Evolutionary conservation across 2,329 filamentous ascomycete species (phyloP), one percentile per base, ranked within the genome.

Genomic region (Penicillium sp.): DNA sequence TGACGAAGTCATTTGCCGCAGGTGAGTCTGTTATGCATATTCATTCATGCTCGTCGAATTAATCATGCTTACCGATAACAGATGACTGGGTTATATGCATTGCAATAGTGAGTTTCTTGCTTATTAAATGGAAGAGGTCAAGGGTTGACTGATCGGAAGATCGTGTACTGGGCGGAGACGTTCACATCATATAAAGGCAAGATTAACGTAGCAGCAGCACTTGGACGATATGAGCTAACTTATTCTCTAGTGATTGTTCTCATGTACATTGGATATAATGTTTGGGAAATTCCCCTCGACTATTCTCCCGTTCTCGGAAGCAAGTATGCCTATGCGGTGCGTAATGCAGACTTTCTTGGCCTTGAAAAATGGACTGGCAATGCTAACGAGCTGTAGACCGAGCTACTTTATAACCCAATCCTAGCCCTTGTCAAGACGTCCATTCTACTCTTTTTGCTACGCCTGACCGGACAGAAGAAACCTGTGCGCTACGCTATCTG

Each of bases 161-260:
- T 47, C 34, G 30, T 59, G 13, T 59, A 59, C 9, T 59, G 54
- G 56, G 54, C 49, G 15, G 56, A 59, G 44, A 59, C 55, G 1
- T 49, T 45, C 10, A 59, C 56, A 2, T 52, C 56, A 7, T 58
- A 58, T 41, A 49, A 47, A 40, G 55, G 54, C 51, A 55, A 41
- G 36, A 44, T 18, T n/a, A 51, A 21, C 42, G n/a, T n/a, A 43
- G 9, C 8, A 36, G 4, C 46, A 40, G 18, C 24, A 26, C 9
- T 23, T 47, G 17, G 6, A 3, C 15, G 15, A 9, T 26, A 7
- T n/a, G 41, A 15, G 0, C 27, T 30, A 5, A 30, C 27, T 30
- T 17, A 17, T 30, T 26, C 24, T 30, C 13, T 13, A 30, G 27
- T 30, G 12, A 30, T 30, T 12, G 27, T 30, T 12, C 27, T 30